Conservation (phyloP, 306 rosid genomes). For the Cucurbita pepo region DNA sequence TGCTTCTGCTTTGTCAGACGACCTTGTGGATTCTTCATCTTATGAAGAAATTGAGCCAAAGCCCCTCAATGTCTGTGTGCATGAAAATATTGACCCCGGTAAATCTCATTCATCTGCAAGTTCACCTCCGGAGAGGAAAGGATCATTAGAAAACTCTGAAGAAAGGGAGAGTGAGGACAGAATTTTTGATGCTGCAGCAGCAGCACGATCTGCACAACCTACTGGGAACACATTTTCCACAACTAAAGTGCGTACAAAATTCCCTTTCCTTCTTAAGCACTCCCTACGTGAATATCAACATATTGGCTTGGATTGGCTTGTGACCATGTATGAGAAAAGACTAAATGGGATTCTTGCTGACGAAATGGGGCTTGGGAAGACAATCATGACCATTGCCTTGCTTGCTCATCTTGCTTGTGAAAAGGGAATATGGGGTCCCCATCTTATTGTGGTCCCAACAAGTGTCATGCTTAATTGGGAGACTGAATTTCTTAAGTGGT, state of each 20-base stretch:
- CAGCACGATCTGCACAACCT: constrained; percentile 98
- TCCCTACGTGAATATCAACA: constrained; percentile 97
- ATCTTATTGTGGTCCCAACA: constrained; percentile 95
- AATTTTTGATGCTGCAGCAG: constrained; percentile 97
- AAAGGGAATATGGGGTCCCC: constrained; percentile 99
- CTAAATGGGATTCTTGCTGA: constrained; percentile 95
- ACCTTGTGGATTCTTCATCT: constrained; percentile 30
- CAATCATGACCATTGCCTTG: constrained; percentile 92
- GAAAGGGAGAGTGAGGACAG: constrained; percentile 61
- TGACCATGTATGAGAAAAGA: constrained; percentile 92
- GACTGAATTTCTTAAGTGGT: constrained; percentile 96
- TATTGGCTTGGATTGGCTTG: constrained; percentile 99
- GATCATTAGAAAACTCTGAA: constrained; percentile 13
- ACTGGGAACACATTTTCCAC: constrained; percentile 99
- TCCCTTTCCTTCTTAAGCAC: constrained; percentile 80
- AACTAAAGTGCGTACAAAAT: constrained; percentile 87
- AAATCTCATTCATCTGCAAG: constrained; percentile 19
- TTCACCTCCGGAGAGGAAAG: constrained; percentile 36
- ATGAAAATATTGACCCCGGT: constrained; percentile 36
- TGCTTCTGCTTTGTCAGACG: constrained; percentile 55
- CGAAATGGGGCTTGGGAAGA: constrained; percentile 98
- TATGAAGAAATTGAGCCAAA: constrained; percentile 27
- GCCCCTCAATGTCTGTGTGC: constrained; percentile 23
- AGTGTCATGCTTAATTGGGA: constrained; percentile 99
- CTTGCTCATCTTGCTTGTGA: constrained; percentile 97